Conservation (phyloP, 805 yeast genomes). For the Cyberlindnera subsufficiens region DNA sequence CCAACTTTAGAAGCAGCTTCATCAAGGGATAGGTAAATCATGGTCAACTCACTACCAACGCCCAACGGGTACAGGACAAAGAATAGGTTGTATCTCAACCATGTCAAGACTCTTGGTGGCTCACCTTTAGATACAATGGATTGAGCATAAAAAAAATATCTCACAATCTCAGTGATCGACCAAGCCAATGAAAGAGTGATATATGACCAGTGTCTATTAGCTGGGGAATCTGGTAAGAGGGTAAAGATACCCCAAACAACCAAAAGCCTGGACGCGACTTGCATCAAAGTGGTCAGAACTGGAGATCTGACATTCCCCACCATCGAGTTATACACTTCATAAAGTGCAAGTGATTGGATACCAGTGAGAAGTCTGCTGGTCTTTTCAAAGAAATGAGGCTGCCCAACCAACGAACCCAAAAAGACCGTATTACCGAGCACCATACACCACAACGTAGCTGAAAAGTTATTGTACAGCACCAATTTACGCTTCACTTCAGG, state of each 20-base stretch:
- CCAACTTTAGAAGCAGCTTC: constrained; percentile 55
- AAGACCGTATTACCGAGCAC: constrained; percentile 40
- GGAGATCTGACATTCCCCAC: constrained; percentile 85
- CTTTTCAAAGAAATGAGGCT: constrained; percentile 57
- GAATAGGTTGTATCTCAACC: constrained; percentile 81
- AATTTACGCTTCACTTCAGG: constrained; percentile 21
- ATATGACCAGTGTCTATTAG: constrained; percentile 53
- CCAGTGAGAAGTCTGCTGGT: constrained; percentile 53
- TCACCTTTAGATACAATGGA: constrained; percentile 43
- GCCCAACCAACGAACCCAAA: constrained; percentile 43
- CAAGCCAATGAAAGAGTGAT: constrained; percentile 72
- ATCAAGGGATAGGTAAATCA: constrained; percentile 65
- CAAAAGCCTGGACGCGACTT: constrained; percentile 79
- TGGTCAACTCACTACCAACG: constrained; percentile 74
- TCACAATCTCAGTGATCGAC: constrained; percentile 89
- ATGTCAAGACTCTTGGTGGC: constrained; percentile 54
- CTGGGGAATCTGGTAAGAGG: constrained; percentile 67
- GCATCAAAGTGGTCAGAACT: constrained; percentile 74
- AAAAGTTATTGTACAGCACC: constrained; percentile 44
- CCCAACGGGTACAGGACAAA: constrained; percentile 85
- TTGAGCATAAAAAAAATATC: constrained; percentile 84
- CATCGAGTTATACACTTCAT: constrained; percentile 75
- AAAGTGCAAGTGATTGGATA: constrained; percentile 73
- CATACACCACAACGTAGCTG: constrained; percentile 49
- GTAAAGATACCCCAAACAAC: constrained; percentile 80